Base-by-base conservation (phyloP, 352 stramenopile genomes). In the Globisporangium canariense region DNA sequence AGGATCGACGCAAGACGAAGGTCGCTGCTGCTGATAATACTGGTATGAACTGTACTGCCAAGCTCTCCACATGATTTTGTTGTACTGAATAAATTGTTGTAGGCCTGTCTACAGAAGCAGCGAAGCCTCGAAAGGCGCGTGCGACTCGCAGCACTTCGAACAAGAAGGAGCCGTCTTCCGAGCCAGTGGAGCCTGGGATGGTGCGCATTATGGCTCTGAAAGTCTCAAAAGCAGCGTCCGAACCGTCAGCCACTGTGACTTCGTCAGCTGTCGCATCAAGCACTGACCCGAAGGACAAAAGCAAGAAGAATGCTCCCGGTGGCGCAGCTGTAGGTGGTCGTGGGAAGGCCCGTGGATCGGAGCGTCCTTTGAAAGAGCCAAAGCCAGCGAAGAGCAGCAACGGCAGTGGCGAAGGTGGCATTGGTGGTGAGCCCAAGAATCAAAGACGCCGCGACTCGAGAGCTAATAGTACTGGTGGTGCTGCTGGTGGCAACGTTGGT, bases 151-250 rank as follows among this genome's bases (percentile, higher is more conserved):
- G n/a, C 38, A 45, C 62, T 36, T 61, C 55, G 13, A 74, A 77
- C 38, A 86, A 77, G 47, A 78, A 89, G 53, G 14, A 59, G 16
- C 25, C 40, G n/a, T 9, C 68, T 1, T 13, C 25, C 2, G 69
- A 73, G 34, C 5, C 47, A 18, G 32, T 78, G 2, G 66, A 85
- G 50, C 78, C 78, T 46, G 82, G 79, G 2, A 69, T 70, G 59
- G 43, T 90, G 20, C 77, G 75, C 34, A 89, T 90, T 32, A 89
- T 90, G 80, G 64, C 71, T 3, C 65, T 70, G 5, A 87, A 80
- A 60, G 47, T 58, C 30, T 20, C 53, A 11, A 60, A 52, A 13
- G 16, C 50, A 64, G 45, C 60, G 50, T 36, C 40, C 49, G 45
- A 50, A 2, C 34, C 47, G n/a, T 32, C 60, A 68, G 53, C 40